Evolutionary conservation across 495 filamentous ascomycete genomes (phyloP).

Genomic region (Tuber brumale): DNA sequence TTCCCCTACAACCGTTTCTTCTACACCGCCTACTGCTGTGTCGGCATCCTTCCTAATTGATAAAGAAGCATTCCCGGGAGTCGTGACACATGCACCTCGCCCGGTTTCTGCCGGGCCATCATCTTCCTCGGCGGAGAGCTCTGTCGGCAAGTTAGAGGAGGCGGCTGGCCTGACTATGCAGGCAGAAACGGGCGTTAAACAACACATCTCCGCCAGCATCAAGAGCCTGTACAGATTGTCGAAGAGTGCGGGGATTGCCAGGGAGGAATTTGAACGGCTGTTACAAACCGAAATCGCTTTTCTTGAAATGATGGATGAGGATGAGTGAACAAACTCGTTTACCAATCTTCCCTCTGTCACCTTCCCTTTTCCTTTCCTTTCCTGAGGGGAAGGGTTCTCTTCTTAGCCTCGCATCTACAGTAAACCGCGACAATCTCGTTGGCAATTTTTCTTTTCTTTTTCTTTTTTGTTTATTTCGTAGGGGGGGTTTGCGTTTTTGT

Average conservation of each 20-base stretch:
- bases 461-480: not conserved
- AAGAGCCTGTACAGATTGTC: slow-evolving; percentile 83
- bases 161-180: slow-evolving; percentile 58
- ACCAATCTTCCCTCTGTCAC: not conserved
- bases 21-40: slow-evolving; percentile 26
- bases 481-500: not conserved
- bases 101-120: slow-evolving; percentile 42
- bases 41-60: slow-evolving; percentile 23
- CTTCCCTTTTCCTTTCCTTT: not conserved
- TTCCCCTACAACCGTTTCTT: slow-evolving; percentile 27
- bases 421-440: not conserved
- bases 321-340: slow-evolving; percentile 41
- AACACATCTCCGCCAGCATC: slow-evolving; percentile 80
- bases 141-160: slow-evolving; percentile 61
- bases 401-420: not conserved
- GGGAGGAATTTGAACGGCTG: slow-evolving; percentile 74
- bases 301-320: slow-evolving; percentile 67
- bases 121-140: slow-evolving; percentile 43
- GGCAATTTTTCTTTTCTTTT: not conserved
- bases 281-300: slow-evolving; percentile 74
- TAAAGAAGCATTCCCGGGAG: slow-evolving; percentile 30
- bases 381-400: not conserved
- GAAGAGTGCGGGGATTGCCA: slow-evolving; percentile 68
- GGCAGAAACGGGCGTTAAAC: slow-evolving; percentile 73
- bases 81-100: slow-evolving; percentile 24